Percentiles rank a stretch among this genome's conserved stretches.
These are phyloP conservation scores for Mrakia blollopis DNA, from an alignment of 768 basidiomycete species.

Conservation along the genomic window DNA sequence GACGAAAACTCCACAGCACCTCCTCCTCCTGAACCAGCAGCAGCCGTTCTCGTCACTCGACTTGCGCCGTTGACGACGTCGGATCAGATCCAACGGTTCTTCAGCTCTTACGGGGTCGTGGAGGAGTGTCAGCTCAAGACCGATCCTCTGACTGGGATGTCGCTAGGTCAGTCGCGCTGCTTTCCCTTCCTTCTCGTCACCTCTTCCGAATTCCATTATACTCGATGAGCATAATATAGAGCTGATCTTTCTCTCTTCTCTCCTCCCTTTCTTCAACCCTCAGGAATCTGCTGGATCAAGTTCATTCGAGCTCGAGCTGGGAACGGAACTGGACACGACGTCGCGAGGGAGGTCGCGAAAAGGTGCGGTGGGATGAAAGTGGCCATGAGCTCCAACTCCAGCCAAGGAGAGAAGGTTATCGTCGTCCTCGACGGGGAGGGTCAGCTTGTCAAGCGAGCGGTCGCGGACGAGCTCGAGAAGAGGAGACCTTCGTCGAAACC, in stretches of 20 bases:
- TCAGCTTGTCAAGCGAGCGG: constrained; percentile 56
- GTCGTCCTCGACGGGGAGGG: constrained; percentile 79
- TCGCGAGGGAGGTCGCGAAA: constrained; percentile 63
- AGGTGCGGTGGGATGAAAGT: constrained; percentile 63
- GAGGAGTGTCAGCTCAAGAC: constrained; percentile 68
- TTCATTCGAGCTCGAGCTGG: constrained; percentile 45
- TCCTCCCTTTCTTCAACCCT: neutral
- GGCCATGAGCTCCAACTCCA: constrained; percentile 41
- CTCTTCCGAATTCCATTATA: too few relatives aligned
- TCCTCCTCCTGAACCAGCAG: constrained; percentile 70
- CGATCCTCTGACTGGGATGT: constrained; percentile 71
- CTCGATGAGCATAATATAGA: too few relatives aligned
- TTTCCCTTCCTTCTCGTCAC: neutral
- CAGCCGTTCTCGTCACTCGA: constrained; percentile 63
- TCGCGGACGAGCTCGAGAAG: constrained; percentile 55
- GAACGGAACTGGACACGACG: constrained; percentile 51
- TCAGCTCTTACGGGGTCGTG: constrained; percentile 60
- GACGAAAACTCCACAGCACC: constrained; percentile 67
- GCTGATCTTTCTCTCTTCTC: neutral
- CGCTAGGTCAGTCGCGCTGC: constrained; percentile 53
- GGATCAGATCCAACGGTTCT: constrained; percentile 60
- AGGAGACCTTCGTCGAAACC: constrained; percentile 41
- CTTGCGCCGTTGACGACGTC: constrained; percentile 68
- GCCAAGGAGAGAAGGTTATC: constrained; percentile 53
- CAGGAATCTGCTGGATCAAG: constrained; percentile 61